A percentile compares a stretch with the other conserved stretches of the same genome.
These are phyloP conservation scores for Tricholoma sp. DNA, from an alignment of 768 basidiomycete species.

Conservation along the genomic window DNA sequence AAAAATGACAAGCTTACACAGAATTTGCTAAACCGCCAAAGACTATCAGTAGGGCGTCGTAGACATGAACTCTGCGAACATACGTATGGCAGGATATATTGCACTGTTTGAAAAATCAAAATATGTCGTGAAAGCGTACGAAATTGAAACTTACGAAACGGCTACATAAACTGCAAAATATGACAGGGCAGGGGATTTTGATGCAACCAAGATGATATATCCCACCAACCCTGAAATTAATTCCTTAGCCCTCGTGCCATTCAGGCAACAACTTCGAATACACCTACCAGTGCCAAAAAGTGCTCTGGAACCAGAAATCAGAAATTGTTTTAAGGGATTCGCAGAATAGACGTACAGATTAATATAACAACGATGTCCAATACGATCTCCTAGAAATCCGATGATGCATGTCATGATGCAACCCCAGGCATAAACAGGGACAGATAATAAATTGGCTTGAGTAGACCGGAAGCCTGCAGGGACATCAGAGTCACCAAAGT, in stretches of 20 bases:
- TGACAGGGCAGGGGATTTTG: slow-evolving; percentile 54
- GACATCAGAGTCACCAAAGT: not conserved
- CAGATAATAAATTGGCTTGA: slow-evolving; percentile 65
- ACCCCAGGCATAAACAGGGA: slow-evolving; percentile 73
- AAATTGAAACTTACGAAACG: slow-evolving; percentile 46
- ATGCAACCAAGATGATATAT: slow-evolving; percentile 63
- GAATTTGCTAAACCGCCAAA: slow-evolving; percentile 34
- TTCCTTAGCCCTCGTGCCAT: not conserved
- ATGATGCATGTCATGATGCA: slow-evolving; percentile 60
- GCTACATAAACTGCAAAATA: slow-evolving; percentile 73
- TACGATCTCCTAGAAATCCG: slow-evolving; percentile 58
- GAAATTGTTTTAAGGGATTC: not conserved
- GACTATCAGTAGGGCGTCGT: not conserved
- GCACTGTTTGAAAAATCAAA: slow-evolving; percentile 25
- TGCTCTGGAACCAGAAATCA: slow-evolving; percentile 10
- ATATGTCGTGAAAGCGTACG: not conserved
- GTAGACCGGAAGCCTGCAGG: slow-evolving; percentile 54
- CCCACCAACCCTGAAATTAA: slow-evolving; percentile 38
- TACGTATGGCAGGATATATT: slow-evolving; percentile 49
- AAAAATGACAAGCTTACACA: slow-evolving; percentile 34
- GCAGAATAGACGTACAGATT: slow-evolving; percentile 44
- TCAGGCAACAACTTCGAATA: not conserved
- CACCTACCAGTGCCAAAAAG: slow-evolving; percentile 24
- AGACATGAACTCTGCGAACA: slow-evolving; percentile 13
- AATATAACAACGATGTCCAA: slow-evolving; percentile 50